These are phyloP conservation scores for Chenopodium formosanum DNA, from an alignment of 148 eudicot genomes.

Conservation along the genomic window DNA sequence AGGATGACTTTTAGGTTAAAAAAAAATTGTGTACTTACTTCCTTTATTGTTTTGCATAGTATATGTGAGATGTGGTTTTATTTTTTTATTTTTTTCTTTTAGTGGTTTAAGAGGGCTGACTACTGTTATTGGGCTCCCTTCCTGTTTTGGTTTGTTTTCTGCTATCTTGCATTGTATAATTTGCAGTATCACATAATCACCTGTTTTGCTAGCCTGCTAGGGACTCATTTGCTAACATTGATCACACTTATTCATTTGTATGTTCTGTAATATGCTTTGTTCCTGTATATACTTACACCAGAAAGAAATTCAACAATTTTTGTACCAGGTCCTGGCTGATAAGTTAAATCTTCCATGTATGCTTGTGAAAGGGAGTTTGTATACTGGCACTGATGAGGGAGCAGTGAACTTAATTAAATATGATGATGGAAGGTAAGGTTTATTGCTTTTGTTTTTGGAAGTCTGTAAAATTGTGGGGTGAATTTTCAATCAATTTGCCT, in stretches of 20 bases:
- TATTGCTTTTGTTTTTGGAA: constrained; percentile 17
- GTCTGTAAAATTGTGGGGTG: constrained; percentile 4
- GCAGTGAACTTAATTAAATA: constrained; percentile 89
- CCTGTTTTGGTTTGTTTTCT: not conserved
- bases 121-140: not conserved
- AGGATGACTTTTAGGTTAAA: not conserved
- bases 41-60: not conserved
- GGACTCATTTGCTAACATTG: not conserved
- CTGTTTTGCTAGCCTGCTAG: not conserved
- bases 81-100: not conserved
- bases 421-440: constrained; percentile 77
- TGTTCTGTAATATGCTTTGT: not conserved
- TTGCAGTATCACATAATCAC: not conserved
- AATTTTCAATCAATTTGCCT: not conserved
- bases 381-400: constrained; percentile 98
- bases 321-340: constrained; percentile 84
- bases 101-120: not conserved
- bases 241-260: not conserved
- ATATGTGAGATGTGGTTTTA: not conserved
- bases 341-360: constrained; percentile 82
- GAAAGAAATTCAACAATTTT: not conserved
- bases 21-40: not conserved
- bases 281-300: not conserved
- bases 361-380: constrained; percentile 97
- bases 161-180: not conserved